Evolutionary conservation across 2,329 filamentous ascomycete genomes (phyloP), one percentile per base, ranked within the genome.

Genomic region (Epicoccum nigrum): DNA sequence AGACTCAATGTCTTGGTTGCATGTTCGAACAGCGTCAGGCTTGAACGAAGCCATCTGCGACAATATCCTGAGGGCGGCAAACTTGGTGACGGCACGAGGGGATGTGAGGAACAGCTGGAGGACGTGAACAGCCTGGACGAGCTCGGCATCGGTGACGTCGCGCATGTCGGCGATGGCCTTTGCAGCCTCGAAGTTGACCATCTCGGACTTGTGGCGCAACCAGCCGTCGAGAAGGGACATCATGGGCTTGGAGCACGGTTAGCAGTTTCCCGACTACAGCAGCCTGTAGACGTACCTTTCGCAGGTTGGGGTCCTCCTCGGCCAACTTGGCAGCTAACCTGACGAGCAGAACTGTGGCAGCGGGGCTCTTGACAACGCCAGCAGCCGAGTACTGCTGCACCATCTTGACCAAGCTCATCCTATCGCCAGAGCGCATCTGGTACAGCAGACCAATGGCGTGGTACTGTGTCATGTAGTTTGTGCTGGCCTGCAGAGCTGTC

Each of bases 361-460:
- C 90, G 16, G 94, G 92, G 75, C 90, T 97, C 85, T 97, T 97
- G 56, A 97, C 88, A 9, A 91, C 91, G 51, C 94, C 94, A 13
- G 92, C 85, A 45, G 88, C 87, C 44, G 92, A 92, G 72, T 97
- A 97, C 75, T 99, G 94, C 79, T 99, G 94, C n/a, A 99, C 93
- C 94, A 99, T 97, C 83, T 99, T 99, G 55, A 97, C 93, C 65
- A 99, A 79, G 17, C 94, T 92, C 94, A 99, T 99, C 67, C 94
- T 86, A 75, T 99, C 94, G 74, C 97, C 92, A 67, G 89, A 89
- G 69, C 94, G 89, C 91, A 97, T 97, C 77, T 97, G 93, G 75
- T 97, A 99, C 35, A 99, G 78, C 46, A 99, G 84, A 58, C 94
- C 94, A 78, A 99, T 96, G 58, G 94, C 94, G 75, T 99, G 94